phyloP scores from a whole-genome alignment of 73 alveolate genomes.

The Paramecium pentaurelia region DNA sequence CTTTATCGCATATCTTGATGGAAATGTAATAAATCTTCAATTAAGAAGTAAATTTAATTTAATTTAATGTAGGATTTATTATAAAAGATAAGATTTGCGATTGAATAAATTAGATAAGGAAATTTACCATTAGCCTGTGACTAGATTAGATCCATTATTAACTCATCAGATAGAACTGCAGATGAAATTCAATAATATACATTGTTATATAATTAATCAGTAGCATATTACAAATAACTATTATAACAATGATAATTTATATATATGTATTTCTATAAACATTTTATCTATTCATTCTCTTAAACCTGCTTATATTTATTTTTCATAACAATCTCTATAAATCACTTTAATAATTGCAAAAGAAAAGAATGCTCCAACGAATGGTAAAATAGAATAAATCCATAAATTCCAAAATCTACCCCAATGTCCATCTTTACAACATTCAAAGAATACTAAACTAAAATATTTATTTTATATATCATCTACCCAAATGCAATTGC shows the following conservation, averaged over 20 bases:
- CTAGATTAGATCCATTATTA: not conserved
- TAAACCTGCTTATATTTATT: not conserved
- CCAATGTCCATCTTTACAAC: slow-evolving; percentile 24
- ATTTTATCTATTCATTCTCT: not conserved
- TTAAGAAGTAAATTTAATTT: not conserved
- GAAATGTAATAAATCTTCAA: not conserved
- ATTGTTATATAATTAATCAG: not conserved
- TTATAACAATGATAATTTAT: slow-evolving; percentile 2
- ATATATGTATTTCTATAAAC: not conserved
- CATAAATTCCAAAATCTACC: slow-evolving; percentile 36
- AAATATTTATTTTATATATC: not conserved
- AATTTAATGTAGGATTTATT: not conserved
- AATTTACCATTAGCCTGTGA: not conserved
- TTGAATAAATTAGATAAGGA: not conserved
- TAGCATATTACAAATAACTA: not conserved
- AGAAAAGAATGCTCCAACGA: not conserved
- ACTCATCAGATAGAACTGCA: not conserved
- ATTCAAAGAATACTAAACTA: not conserved
- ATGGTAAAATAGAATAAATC: not conserved
- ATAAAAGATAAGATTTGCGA: not conserved
- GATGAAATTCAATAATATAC: not conserved
- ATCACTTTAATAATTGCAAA: not conserved
- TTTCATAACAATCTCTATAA: not conserved
- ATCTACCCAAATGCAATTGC: slow-evolving; percentile 1
- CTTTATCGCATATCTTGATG: not conserved